Base-by-base conservation (phyloP, 768 basidiomycete genomes). In the Lactarius indigo region DNA sequence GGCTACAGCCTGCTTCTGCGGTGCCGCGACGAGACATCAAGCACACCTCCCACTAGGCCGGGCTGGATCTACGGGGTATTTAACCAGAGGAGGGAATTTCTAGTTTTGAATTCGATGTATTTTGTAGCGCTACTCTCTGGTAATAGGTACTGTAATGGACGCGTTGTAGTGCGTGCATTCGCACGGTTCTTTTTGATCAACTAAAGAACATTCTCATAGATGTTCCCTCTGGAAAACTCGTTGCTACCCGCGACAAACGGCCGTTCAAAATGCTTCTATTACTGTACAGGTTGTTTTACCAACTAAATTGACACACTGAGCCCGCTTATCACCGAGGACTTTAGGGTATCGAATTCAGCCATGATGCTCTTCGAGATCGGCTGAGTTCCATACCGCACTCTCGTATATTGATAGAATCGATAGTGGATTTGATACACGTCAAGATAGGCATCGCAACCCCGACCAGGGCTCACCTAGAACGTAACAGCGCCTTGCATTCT, bases 121-220 rank as follows among this genome's bases (percentile, higher is more conserved):
- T 13, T 50, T 12, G 26, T 26, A 13, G 50, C 15, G 26, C 23
- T 26, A 52, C 50, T 26, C 15, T 26, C 44, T 31, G 35, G 47
- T 59, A 50, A 54, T 39, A 42, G 64, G 39, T 55, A 37, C 12
- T 35, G 35, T 13, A 42, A 23, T 60, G n/a, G n/a, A 28, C n/a
- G 20, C 64, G 30, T 50, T 28, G 1, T 12, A 4, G 57, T 50
- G 15, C 26, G 35, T 47, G 44, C 18, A n/a, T n/a, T 57, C 44
- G 17, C 20, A 52, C 13, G 23, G 26, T 26, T 13, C 23, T 52
- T 52, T 15, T 52, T 17, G 57, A 54, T 31, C 8, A 37, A 59
- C 39, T 23, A 26, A 37, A 39, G n/a, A 57, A 28, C 35, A 52
- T 59, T 64, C 64, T 58, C 50, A 31, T 57, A 30, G 44, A n/a